Evolutionary conservation across 2,329 filamentous ascomycete genomes (phyloP).

Genomic region (Rhinocladiella mackenziei): DNA sequence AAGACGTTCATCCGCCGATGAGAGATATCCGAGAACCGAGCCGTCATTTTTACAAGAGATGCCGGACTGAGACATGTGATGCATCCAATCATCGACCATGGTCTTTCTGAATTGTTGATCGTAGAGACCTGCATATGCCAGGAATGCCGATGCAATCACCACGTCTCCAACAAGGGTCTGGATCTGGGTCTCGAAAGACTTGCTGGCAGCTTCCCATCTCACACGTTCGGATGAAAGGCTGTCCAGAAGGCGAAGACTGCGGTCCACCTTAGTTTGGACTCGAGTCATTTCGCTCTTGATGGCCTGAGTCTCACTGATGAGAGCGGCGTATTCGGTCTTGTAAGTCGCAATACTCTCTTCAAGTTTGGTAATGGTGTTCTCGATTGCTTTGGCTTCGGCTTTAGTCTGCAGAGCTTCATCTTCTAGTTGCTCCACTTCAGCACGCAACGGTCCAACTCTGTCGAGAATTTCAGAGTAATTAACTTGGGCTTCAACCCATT

Average conservation of each 20-base stretch:
- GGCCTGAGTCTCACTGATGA: constrained; percentile 94
- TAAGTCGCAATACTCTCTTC: constrained; percentile 91
- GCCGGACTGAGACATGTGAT: constrained; percentile 88
- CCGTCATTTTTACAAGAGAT: constrained; percentile 91
- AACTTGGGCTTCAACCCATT: constrained; percentile 96
- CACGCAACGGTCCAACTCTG: constrained; percentile 83
- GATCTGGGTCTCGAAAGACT: constrained; percentile 96
- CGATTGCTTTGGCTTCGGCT: constrained; percentile 85
- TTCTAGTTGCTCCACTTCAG: constrained; percentile 83
- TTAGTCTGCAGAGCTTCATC: constrained; percentile 87
- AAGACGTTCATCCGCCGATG: constrained; percentile 89
- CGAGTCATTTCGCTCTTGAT: constrained; percentile 97
- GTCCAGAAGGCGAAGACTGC: constrained; percentile 88
- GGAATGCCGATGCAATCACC: constrained; percentile 90
- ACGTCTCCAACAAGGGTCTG: constrained; percentile 94
- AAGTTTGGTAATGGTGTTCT: constrained; percentile 76
- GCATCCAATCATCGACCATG: constrained; percentile 96
- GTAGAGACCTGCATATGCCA: constrained; percentile 94
- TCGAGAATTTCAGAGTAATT: constrained; percentile 97
- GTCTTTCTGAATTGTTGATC: constrained; percentile 97
- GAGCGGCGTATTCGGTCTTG: constrained; percentile 90
- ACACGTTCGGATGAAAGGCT: constrained; percentile 89
- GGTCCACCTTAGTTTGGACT: constrained; percentile 96
- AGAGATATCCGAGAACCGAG: constrained; percentile 92
- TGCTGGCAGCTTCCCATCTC: constrained; percentile 96